Evolutionary conservation across 257 asterid genomes (phyloP).

Genomic region (Nicotiana paniculata): DNA sequence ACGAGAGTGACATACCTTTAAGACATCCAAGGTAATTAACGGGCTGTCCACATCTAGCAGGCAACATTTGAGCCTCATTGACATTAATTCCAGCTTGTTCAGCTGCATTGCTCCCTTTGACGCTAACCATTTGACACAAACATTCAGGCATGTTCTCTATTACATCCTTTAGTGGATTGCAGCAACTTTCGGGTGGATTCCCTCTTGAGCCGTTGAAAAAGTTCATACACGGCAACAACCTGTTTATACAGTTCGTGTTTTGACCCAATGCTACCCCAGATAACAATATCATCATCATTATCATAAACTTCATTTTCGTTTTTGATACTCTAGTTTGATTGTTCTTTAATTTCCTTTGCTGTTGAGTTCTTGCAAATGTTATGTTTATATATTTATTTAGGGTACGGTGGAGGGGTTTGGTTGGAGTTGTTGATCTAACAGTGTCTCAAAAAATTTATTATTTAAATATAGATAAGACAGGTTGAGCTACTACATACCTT

Average conservation of each 20-base stretch:
- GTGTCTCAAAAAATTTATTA: not conserved
- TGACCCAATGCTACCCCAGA: not conserved
- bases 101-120: conserved; percentile 59
- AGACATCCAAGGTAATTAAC: conserved; percentile 79
- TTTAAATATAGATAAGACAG: not conserved
- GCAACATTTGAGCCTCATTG: conserved; percentile 61
- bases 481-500: conserved; percentile 8
- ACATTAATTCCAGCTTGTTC: conserved; percentile 56
- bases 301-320: not conserved
- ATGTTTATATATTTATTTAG: not conserved
- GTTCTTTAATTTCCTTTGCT: not conserved
- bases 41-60: conserved; percentile 72
- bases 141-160: conserved; percentile 69
- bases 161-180: conserved; percentile 45
- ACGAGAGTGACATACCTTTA: conserved; percentile 26
- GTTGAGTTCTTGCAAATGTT: not conserved
- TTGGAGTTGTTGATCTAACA: conserved; percentile 12
- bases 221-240: conserved; percentile 56
- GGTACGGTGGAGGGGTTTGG: not conserved
- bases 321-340: not conserved
- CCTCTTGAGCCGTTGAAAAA: conserved; percentile 39
- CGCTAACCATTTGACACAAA: conserved; percentile 57
- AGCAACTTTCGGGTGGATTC: conserved; percentile 61
- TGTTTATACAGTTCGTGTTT: conserved; percentile 25
- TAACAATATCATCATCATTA: not conserved